phyloP scores from a whole-genome alignment of 192 early-diverging fungal species.

The Coemansia sp. region DNA sequence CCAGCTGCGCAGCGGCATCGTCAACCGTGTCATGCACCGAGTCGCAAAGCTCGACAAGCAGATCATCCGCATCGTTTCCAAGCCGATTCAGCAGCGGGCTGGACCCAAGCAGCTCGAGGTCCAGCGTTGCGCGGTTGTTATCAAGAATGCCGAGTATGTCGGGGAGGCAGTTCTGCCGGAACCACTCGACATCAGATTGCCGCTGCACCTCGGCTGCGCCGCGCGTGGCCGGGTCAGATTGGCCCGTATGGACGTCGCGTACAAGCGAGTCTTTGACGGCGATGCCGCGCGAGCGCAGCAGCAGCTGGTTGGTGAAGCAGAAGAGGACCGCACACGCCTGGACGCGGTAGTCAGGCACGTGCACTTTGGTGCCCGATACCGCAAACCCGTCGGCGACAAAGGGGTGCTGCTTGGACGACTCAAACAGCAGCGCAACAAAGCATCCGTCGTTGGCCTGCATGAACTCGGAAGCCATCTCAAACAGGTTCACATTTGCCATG shows the following conservation, averaged over 20 bases:
- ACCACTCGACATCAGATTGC: constrained; percentile 45
- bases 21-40: constrained; percentile 29
- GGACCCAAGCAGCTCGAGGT: constrained; percentile 42
- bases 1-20: constrained; percentile 10
- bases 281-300: constrained; percentile 24
- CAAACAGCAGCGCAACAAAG: constrained; percentile 50
- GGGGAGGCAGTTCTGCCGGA: constrained; percentile 48
- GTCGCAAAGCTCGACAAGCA: constrained; percentile 35
- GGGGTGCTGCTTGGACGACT: constrained; percentile 42
- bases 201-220: background rate
- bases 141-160: constrained; percentile 43
- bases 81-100: constrained; percentile 36
- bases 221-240: background rate
- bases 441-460: constrained; percentile 37
- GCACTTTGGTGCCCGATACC: constrained; percentile 27
- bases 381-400: constrained; percentile 40
- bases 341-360: constrained; percentile 42
- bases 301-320: constrained; percentile 36
- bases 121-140: constrained; percentile 17
- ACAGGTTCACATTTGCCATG: constrained; percentile 20
- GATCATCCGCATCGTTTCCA: constrained; percentile 28
- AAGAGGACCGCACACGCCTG: constrained; percentile 47
- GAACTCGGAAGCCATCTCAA: constrained; percentile 24
- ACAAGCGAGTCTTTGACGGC: constrained; percentile 24
- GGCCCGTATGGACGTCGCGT: constrained; percentile 26